Evolutionary conservation across 176 grass and related monocot species (phyloP).

Genomic region (Oryza longistaminata): DNA sequence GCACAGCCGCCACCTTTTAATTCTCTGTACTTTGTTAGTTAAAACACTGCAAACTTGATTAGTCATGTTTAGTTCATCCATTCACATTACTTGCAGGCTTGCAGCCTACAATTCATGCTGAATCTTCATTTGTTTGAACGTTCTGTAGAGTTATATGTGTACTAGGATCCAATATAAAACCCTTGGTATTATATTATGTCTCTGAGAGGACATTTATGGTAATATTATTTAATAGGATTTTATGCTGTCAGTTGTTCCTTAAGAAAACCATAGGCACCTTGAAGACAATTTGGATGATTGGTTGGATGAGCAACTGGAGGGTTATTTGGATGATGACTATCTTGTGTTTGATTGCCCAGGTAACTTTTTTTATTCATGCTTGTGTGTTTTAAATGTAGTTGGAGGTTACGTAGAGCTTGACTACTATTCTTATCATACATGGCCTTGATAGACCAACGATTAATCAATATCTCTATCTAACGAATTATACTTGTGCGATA

Average conservation of each 20-base stretch:
- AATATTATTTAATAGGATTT: background rate
- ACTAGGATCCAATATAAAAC: background rate
- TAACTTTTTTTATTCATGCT: conserved; percentile 31
- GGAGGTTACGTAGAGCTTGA: background rate
- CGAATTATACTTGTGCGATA: background rate
- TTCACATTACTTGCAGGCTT: background rate
- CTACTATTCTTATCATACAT: background rate
- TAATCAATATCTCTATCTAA: background rate
- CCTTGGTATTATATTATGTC: too few species aligned
- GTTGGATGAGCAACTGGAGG: conserved; percentile 82
- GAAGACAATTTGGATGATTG: conserved; percentile 97
- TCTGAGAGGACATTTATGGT: background rate
- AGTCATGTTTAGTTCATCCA: background rate
- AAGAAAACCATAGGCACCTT: conserved; percentile 63
- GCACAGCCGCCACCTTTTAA: background rate
- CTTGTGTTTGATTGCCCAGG: conserved; percentile 97
- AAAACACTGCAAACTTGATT: background rate
- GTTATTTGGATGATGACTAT: conserved; percentile 95
- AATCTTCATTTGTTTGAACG: background rate
- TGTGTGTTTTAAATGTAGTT: conserved; percentile 17
- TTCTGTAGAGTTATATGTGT: conserved; percentile 2
- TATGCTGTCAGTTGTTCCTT: conserved; percentile 51
- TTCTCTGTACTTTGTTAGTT: background rate
- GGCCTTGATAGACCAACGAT: background rate
- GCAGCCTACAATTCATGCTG: background rate